Base-by-base conservation (phyloP, 352 stramenopile genomes). In the Globisporangium megalacanthum region DNA sequence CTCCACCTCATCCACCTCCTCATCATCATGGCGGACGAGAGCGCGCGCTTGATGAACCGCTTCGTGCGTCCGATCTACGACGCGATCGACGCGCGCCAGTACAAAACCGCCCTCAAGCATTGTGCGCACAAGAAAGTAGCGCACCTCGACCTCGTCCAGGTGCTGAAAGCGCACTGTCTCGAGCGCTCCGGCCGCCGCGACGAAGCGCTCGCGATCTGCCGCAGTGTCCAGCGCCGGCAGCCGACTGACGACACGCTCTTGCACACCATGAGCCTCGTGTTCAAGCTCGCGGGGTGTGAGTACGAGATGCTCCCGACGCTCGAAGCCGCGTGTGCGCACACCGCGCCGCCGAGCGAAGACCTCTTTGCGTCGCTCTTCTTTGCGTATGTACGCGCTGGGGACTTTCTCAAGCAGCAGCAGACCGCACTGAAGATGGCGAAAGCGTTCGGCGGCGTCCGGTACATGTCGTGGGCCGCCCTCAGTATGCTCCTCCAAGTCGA, bases 381-480 rank as follows among this genome's bases (percentile, higher is more conserved):
- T 53, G 69, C 68, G 15, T 94, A 92, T 56, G 77, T 68, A 37
- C 70, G 77, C 9, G 68, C 76, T 36, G 70, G 79, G 5, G 77
- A 75, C 50, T 89, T 89, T 52, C 77, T 92, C 58, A 90, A 94
- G 72, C 84, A 94, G 64, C 84, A 94, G 69, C 84, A 94, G 58
- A 92, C 83, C 15, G 84, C 82, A 55, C 75, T 92, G 58, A 92
- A 92, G 62, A 89, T 94, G 78, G 90, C 85, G 64, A 91, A 91
- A 64, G 64, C 75, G 1, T 92, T 92, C 51, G 65, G 61, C 31
- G 86, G 77, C 29, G 63, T 78, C 36, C 89, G 88, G 63, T 90
- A 89, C 67, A 70, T 94, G 49, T 89, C 80, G 66, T 94, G 84
- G 82, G 84, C 82, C 9, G 77, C 77, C 46, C 58, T 90, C 52